Evolutionary conservation across 306 rosid species (phyloP), one percentile per base, ranked within the genome.

Genomic region (Alnus glutinosa): DNA sequence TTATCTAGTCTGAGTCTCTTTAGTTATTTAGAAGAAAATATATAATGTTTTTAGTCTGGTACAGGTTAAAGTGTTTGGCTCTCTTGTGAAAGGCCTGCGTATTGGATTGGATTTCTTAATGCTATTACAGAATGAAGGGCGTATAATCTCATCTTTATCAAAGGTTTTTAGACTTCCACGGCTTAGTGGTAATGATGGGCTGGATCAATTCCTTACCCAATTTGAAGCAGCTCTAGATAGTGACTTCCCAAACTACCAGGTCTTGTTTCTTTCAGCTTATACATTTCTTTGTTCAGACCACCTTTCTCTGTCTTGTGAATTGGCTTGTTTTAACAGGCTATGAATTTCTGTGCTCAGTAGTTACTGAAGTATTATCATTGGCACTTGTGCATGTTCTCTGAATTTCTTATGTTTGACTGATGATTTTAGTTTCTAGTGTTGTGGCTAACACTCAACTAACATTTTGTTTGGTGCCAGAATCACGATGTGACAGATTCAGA

Each of bases 221-320:
- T 89, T 94, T 87, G 98, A 91, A 88, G 98, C 97, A 70, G 96
- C 97, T 78, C 74, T 94, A 74, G 95, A 88, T 12, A 92, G 97
- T 55, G 97, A 94, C 82, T 94, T 92, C 75, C 93, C 97, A 34
- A 85, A 88, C 72, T 94, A 87, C 86, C 95, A 85, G 97, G 98
- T 92, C 28, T 37, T 39, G 52, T 68, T 73, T 79, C 11, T 66
- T 57, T 83, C 34, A 63, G 63, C 69, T 19, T 55, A 5, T 63
- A 42, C 34, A 1, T 68, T 68, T 68, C 3, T 68, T 39, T 2
- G 16, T 67, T 67, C 72, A 67, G 42, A 42, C 28, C 34, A 42
- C 32, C 51, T 42, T 42, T 28, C 34, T 30, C 32, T 39, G 28
- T 68, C 14, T 18, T 68, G 14, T 18, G 72, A 42, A 3, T 39